These are phyloP conservation scores for Globisporangium camurandrum DNA, from an alignment of 352 stramenopile species.

Conservation along the genomic window DNA sequence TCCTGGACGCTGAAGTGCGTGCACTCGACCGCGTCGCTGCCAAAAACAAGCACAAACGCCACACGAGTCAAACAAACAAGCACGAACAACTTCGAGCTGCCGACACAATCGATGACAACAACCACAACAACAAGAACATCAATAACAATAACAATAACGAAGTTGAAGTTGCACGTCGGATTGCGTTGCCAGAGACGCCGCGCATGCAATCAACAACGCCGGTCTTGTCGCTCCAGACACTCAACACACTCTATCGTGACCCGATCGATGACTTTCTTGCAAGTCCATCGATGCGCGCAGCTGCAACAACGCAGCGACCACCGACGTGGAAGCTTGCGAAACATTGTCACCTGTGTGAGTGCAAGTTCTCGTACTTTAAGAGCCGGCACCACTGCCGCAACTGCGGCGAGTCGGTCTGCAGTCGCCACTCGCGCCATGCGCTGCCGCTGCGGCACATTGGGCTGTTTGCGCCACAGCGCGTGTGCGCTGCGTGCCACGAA, in stretches of 20 bases:
- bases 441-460: constrained; percentile 55
- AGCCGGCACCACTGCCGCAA: constrained; percentile 77
- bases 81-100: constrained; percentile 6
- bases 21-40: constrained; percentile 11
- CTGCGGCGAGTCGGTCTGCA: constrained; percentile 74
- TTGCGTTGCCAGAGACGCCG: neutral
- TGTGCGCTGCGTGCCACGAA: constrained; percentile 60
- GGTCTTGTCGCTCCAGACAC: too few species aligned
- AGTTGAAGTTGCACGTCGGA: neutral
- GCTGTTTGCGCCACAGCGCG: constrained; percentile 46
- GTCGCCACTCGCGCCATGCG: constrained; percentile 50
- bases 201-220: neutral
- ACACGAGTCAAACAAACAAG: neutral
- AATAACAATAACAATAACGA: neutral
- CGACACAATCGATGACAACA: neutral
- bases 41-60: neutral
- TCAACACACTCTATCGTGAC: constrained; percentile 4
- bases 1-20: constrained; percentile 30
- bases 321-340: constrained; percentile 51
- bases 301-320: constrained; percentile 15
- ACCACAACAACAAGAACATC: neutral
- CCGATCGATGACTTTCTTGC: constrained; percentile 12
- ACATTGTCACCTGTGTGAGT: constrained; percentile 55
- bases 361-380: constrained; percentile 72
- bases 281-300: constrained; percentile 7